Evolutionary conservation across 2,329 filamentous ascomycete genomes (phyloP).

Genomic region (Hirsutella rhossiliensis): DNA sequence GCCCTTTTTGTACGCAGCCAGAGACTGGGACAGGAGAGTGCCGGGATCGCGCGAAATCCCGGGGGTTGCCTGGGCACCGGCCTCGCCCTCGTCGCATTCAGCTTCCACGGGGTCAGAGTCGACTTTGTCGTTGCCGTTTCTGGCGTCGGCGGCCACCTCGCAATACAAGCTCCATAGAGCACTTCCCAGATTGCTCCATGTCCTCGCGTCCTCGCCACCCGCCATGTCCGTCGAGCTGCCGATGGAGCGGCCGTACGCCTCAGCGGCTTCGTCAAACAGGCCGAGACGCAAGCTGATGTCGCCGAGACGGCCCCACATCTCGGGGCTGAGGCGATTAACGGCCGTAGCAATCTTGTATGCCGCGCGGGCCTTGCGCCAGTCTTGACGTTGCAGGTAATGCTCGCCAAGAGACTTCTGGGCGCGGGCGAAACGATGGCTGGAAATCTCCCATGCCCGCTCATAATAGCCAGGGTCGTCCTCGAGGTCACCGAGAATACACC

Average conservation of each 20-base stretch:
- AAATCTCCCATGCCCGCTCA: conserved; percentile 79
- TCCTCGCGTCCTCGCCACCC: conserved; percentile 81
- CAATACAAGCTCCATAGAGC: conserved; percentile 62
- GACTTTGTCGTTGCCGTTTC: conserved; percentile 15
- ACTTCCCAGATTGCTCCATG: conserved; percentile 89
- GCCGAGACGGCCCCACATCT: conserved; percentile 82
- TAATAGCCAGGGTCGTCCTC: conserved; percentile 66
- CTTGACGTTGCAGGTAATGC: conserved; percentile 54
- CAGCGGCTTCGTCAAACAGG: conserved; percentile 65
- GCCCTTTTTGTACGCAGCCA: conserved; percentile 78
- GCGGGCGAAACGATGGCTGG: conserved; percentile 66
- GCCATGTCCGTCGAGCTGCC: conserved; percentile 44
- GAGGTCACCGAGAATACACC: conserved; percentile 89
- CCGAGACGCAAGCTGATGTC: conserved; percentile 74
- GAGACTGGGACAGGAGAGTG: conserved; percentile 57
- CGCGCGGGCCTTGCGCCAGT: conserved; percentile 57
- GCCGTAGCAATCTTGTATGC: conserved; percentile 69
- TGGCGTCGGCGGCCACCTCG: conserved; percentile 30
- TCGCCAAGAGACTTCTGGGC: conserved; percentile 83
- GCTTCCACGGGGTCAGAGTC: conserved; percentile 1
- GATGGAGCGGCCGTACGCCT: conserved; percentile 75
- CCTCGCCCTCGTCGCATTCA: conserved; percentile 15
- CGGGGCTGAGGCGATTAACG: conserved; percentile 69
- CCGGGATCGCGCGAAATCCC: conserved; percentile 35
- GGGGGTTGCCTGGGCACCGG: conserved; percentile 6